A percentile compares a stretch with the other conserved stretches of the same genome.
phyloP scores from a whole-genome alignment of 2,329 filamentous ascomycete genomes.

The Aspergillus luchuensis region DNA sequence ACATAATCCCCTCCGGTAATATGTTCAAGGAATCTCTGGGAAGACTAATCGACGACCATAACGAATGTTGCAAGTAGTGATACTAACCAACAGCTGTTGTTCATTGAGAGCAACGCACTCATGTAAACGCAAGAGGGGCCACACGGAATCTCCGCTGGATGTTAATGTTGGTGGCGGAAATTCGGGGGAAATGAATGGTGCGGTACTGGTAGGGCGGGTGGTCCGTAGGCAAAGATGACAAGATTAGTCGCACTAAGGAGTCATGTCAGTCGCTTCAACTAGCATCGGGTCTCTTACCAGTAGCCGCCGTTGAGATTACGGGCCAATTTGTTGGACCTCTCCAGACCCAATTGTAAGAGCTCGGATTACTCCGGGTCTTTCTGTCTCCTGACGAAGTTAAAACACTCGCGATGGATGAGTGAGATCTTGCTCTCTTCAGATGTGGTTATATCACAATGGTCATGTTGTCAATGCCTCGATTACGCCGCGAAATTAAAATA shows the following conservation, averaged over 20 bases:
- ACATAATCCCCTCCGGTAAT: background rate
- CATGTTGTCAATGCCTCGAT: background rate
- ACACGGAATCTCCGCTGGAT: background rate
- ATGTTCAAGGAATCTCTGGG: background rate
- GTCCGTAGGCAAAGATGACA: background rate
- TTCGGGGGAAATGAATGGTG: background rate
- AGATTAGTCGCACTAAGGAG: background rate
- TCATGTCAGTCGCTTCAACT: background rate
- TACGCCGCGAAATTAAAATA: conserved; percentile 3
- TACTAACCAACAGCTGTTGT: too few relatives aligned
- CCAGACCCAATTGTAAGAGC: background rate
- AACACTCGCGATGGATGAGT: background rate
- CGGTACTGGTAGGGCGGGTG: background rate
- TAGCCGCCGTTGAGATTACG: background rate
- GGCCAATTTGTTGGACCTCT: background rate
- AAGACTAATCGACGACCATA: background rate
- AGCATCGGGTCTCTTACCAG: background rate
- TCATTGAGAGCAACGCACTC: too few relatives aligned
- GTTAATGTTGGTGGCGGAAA: background rate
- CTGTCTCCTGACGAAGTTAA: too few relatives aligned
- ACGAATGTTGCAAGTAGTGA: background rate
- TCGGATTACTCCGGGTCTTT: background rate
- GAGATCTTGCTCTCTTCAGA: background rate
- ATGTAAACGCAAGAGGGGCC: background rate
- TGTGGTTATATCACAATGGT: background rate